A percentile compares a stretch with the other conserved stretches of the same genome.
Evolutionary conservation across 352 stramenopile species (phyloP).

Genomic region (Phytophthora megakarya): DNA sequence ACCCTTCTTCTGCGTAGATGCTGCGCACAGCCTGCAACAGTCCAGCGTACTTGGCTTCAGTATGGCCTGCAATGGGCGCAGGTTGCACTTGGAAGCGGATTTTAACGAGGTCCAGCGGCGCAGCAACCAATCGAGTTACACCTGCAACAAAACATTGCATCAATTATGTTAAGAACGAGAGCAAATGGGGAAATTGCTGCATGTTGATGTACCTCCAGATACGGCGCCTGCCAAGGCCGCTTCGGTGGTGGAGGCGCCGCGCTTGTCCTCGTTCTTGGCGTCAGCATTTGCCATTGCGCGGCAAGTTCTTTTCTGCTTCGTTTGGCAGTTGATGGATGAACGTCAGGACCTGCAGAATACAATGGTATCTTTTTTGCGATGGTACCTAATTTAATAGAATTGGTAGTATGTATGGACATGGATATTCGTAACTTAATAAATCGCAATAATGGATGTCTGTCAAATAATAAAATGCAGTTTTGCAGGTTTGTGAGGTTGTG

Average conservation of each 20-base stretch:
- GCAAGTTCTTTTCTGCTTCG: constrained; percentile 26
- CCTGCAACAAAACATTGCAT: constrained; percentile 31
- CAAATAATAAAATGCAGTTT: constrained; percentile 1
- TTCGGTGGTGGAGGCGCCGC: constrained; percentile 46
- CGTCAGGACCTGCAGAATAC: background rate
- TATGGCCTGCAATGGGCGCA: constrained; percentile 41
- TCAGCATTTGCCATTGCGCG: constrained; percentile 15
- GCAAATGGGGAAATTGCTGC: background rate
- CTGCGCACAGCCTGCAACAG: constrained; percentile 62
- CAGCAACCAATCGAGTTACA: constrained; percentile 66
- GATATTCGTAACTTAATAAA: background rate
- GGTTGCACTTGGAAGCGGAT: constrained; percentile 86
- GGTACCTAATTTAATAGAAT: background rate
- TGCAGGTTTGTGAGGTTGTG: background rate
- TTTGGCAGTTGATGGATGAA: constrained; percentile 23
- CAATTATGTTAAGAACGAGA: background rate
- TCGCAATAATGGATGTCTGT: constrained; percentile 7
- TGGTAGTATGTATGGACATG: too few relatives aligned
- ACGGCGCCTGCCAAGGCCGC: constrained; percentile 66
- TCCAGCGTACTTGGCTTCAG: constrained; percentile 52
- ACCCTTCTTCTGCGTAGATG: constrained; percentile 81
- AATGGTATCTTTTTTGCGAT: background rate
- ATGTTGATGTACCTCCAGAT: constrained; percentile 48
- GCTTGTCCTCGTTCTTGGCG: constrained; percentile 17
- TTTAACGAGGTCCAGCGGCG: constrained; percentile 82